Evolutionary conservation across 495 filamentous ascomycete genomes (phyloP), one percentile per base, ranked within the genome.

Genomic region (Daldinia decipiens): DNA sequence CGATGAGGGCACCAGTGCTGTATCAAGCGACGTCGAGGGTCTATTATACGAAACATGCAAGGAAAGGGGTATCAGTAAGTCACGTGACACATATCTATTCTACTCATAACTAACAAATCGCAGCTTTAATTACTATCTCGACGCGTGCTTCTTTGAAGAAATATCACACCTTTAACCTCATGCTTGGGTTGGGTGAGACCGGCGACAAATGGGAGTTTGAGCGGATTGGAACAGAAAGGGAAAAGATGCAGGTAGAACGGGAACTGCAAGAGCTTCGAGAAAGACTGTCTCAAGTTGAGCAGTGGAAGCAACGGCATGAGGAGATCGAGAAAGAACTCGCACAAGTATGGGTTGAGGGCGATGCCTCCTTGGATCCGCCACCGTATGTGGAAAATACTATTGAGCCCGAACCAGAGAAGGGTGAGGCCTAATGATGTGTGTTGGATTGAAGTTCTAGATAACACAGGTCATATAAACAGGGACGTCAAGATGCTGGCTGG

Each of bases 1-100:
- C 50, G 96, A 99, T 65, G 96, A 99, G 77, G 95, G 93, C 34
- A 99, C 96, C 0, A 93, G 90, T 39, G 96, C 96, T 7, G 96
- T 99, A 1, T 92, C 88, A 21, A 92, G 90, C 39, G 96, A 99
- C 74, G 96, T 98, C 6, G 96, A 99, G 77, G 96, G 96, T 9
- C 74, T 98, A 56, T 79, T 99, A 32, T 99, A 99, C 72, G 92
- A 98, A 79, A 90, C 87, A 39, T 93, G 91, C 62, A 99, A 98
- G 80, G 91, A 92, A 70, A 91, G 89, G 69, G 96, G 94, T 0
- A 97, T 98, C 71, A 98, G 88, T 90, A 82, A 86, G 88, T 86
- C 6, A 11, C 1, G 32, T 12, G 8, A 55, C 13, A 27, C 5
- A 5, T 26, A n/a, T 9, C 27, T 21, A 29, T 8, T 61, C 17